Conservation (phyloP, 805 yeast species). For the Starmerella gropengiesseri region DNA sequence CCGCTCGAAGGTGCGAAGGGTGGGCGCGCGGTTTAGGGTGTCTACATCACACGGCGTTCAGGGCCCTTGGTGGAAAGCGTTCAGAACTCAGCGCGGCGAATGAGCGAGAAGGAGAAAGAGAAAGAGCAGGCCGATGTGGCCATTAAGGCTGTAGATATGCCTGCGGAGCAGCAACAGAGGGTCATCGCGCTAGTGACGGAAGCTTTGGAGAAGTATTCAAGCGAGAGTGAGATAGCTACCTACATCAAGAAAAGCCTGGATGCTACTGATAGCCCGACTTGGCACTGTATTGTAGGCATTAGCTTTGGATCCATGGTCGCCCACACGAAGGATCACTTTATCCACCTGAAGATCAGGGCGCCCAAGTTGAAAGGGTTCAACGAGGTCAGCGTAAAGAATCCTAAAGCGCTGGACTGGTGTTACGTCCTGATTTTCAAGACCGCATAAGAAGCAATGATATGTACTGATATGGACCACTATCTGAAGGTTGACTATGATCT, state of each 20-base stretch:
- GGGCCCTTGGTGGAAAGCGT: not conserved
- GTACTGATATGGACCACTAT: no score
- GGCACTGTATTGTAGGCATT: conserved; percentile 56
- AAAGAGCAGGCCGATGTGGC: conserved; percentile 6
- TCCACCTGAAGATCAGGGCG: conserved; percentile 39
- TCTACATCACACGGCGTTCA: not conserved
- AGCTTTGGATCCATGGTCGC: conserved; percentile 54
- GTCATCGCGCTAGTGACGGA: conserved; percentile 30
- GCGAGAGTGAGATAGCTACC: conserved; percentile 48
- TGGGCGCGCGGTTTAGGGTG: conserved; percentile 2
- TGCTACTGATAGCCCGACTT: conserved; percentile 42
- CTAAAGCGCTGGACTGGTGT: conserved; percentile 29
- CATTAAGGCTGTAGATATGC: conserved; percentile 24
- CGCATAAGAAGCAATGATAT: not conserved
- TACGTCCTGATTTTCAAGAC: conserved; percentile 43
- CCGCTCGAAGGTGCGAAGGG: no score
- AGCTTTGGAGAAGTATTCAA: conserved; percentile 36
- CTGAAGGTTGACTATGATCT: no score
- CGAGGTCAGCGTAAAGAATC: conserved; percentile 7
- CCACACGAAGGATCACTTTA: conserved; percentile 44
- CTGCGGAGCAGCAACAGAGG: conserved; percentile 19
- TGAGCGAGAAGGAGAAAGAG: conserved; percentile 6
- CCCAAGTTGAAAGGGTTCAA: conserved; percentile 32
- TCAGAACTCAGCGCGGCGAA: not conserved
- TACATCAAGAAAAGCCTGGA: conserved; percentile 49